Conservation (phyloP, 805 yeast species). For the Metschnikowia bowlesiae region DNA sequence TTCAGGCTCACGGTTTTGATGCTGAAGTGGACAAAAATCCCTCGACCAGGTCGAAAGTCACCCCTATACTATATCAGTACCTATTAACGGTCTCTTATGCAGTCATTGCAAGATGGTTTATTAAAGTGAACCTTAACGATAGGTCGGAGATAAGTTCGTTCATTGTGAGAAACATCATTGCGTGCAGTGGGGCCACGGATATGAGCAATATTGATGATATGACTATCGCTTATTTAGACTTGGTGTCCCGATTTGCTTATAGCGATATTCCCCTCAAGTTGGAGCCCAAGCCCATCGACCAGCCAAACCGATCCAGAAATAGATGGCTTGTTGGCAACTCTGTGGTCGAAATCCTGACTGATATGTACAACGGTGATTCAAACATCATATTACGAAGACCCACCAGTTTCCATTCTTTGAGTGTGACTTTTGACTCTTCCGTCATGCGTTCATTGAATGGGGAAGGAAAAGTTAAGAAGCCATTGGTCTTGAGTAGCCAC, state of each 20-base stretch:
- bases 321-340: conserved; percentile 63
- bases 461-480: conserved; percentile 9
- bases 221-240: conserved; percentile 60
- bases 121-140: conserved; percentile 55
- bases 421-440: conserved; percentile 19
- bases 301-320: conserved; percentile 11
- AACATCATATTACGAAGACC: conserved; percentile 56
- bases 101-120: conserved; percentile 68
- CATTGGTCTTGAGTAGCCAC: conserved; percentile 33
- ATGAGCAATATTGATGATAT: conserved; percentile 42
- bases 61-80: conserved; percentile 55
- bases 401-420: conserved; percentile 43
- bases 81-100: conserved; percentile 59
- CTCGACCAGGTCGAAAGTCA: conserved; percentile 46
- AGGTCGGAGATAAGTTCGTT: conserved; percentile 60
- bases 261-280: conserved; percentile 56
- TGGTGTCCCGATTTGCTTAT: conserved; percentile 62
- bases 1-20: conserved; percentile 37
- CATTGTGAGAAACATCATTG: conserved; percentile 52
- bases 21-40: conserved; percentile 51
- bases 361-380: conserved; percentile 48
- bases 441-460: conserved; percentile 3
- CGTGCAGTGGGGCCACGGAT: conserved; percentile 22
- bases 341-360: conserved; percentile 53
- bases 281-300: conserved; percentile 10